These are phyloP conservation scores for Sugiyamaella paludigena DNA, from an alignment of 1,139 yeast species.

Conservation along the genomic window DNA sequence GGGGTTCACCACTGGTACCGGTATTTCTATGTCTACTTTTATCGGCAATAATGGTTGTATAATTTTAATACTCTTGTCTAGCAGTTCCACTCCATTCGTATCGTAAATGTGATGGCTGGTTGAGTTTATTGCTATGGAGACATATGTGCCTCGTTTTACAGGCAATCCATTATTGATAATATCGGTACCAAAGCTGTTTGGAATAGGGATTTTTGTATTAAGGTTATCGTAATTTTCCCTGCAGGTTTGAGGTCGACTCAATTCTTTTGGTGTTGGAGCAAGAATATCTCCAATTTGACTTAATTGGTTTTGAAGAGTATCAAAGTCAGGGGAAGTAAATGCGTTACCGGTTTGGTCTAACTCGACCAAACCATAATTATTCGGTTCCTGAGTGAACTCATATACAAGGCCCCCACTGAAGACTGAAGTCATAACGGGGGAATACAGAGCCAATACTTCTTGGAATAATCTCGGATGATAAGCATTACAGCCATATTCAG, in stretches of 20 bases:
- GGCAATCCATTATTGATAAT: constrained; percentile 31
- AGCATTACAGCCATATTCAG: constrained; percentile 93
- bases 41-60: constrained; percentile 1
- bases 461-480: constrained; percentile 77
- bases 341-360: constrained; percentile 55
- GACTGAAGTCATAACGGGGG: constrained; percentile 48
- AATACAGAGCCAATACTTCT: constrained; percentile 56
- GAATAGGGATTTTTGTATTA: constrained; percentile 29
- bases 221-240: constrained; percentile 34
- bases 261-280: constrained; percentile 16
- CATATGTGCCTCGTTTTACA: constrained; percentile 43
- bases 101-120: constrained; percentile 50
- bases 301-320: constrained; percentile 30
- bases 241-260: constrained; percentile 26
- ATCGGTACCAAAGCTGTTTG: constrained; percentile 29
- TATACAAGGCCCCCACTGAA: constrained; percentile 90
- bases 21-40: neutral
- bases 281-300: constrained; percentile 13
- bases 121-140: constrained; percentile 40
- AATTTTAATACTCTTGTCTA: constrained; percentile 42
- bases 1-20: neutral
- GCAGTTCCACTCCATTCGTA: constrained; percentile 48
- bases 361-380: constrained; percentile 82
- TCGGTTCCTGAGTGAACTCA: constrained; percentile 85
- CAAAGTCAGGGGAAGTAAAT: constrained; percentile 34